Evolutionary conservation across 2,329 filamentous ascomycete species (phyloP), one percentile per base, ranked within the genome.

Genomic region (Ophiostoma tasmaniense): DNA sequence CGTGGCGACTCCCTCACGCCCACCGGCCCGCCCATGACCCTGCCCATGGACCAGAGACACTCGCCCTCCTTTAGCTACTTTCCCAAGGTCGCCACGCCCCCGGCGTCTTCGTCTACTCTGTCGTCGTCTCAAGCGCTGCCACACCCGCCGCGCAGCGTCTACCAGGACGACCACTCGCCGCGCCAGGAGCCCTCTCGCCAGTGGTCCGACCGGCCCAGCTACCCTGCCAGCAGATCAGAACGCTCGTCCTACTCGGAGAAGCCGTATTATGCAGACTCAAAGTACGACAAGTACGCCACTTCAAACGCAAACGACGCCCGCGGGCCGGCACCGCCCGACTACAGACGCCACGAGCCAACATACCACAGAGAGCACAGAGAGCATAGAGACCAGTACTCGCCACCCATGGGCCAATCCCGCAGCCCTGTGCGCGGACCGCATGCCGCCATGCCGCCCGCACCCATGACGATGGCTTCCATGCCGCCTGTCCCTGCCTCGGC

Each of bases 51-150:
- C n/a, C 33, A 66, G 64, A 74, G 76, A 73, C 79, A 76, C 64
- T 78, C 79, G 20, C 78, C 77, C 4, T 76, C 78, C 3, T 75
- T 77, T 2, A 30, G 25, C 25, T 85, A 84, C 74, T 85, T 86
- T 71, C 79, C 83, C 5, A 78, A 77, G 39, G 71, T 75, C 8
- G 35, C 33, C 13, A 45, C 55, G 6, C 55, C 66, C 10, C 55
- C 66, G 3, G 59, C 17, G 4, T n/a, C 37, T 10, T 35, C 28
- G n/a, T 37, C 66, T 6, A 20, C 59, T 7, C 61, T 22, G 61
- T 64, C 61, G 17, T 14, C 52, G 35, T 20, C 45, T 45, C 28
- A 42, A 22, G 22, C 64, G 33, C 35, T 64, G 33, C 35, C 55
- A 25, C 67, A 52, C n/a, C 20, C 17, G 39, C 39, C 61, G 28